phyloP scores from a whole-genome alignment of 116 monocot species.

The Iris pallida region DNA sequence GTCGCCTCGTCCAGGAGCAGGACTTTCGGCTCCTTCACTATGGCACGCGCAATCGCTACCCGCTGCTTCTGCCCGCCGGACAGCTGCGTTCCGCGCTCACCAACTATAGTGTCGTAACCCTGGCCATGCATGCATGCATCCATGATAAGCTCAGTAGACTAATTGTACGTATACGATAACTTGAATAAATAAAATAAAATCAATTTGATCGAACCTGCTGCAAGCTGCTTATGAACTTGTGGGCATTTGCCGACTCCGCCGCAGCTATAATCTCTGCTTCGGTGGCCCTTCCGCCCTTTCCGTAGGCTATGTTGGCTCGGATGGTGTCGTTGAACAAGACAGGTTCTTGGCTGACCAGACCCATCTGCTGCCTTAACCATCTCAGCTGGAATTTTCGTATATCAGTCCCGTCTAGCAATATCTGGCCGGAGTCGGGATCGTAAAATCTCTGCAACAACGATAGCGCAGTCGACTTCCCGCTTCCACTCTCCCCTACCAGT shows the following conservation, averaged over 20 bases:
- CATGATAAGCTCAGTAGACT: not conserved
- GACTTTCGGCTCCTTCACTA: conserved; percentile 32
- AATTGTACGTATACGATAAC: not conserved
- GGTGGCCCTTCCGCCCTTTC: not conserved
- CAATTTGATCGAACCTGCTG: not conserved
- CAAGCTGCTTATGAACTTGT: not conserved
- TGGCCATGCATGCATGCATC: conserved; percentile 5
- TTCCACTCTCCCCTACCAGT: conserved; percentile 9
- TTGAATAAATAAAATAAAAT: not conserved
- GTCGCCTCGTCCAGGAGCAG: conserved; percentile 31
- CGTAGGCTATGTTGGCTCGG: conserved; percentile 3
- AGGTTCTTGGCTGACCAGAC: not conserved
- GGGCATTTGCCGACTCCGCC: not conserved
- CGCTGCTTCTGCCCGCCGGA: conserved; percentile 48
- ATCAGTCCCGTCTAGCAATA: conserved; percentile 3
- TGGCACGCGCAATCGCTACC: conserved; percentile 34
- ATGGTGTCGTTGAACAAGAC: not conserved
- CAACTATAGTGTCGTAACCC: conserved; percentile 35
- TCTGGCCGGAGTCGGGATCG: conserved; percentile 9
- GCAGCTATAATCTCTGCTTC: conserved; percentile 5
- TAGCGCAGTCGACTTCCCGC: conserved; percentile 8
- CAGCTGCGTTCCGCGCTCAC: conserved; percentile 26
- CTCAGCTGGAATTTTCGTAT: conserved; percentile 1
- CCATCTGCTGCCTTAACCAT: conserved; percentile 51
- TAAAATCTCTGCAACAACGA: conserved; percentile 8